Percentiles rank a stretch among this genome's conserved stretches.
phyloP scores from a whole-genome alignment of 2,329 filamentous ascomycete genomes.

The Aureobasidium vineae region DNA sequence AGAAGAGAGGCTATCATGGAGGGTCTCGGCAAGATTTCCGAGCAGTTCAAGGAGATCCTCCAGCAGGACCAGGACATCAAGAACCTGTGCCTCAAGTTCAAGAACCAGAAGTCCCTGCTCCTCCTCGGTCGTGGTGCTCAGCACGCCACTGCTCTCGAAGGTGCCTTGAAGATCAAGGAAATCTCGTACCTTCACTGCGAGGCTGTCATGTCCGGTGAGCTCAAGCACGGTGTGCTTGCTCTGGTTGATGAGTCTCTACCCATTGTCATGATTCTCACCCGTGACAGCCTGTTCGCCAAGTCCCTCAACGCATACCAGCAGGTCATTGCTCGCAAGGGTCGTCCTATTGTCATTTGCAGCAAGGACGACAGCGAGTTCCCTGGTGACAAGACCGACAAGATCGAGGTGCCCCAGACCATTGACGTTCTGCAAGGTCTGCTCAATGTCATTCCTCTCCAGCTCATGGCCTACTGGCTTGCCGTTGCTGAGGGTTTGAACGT shows the following conservation, averaged over 20 bases:
- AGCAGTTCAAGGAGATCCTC: constrained; percentile 88
- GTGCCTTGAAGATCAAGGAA: constrained; percentile 98
- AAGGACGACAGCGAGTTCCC: constrained; percentile 84
- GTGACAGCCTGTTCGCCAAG: constrained; percentile 95
- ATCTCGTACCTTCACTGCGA: constrained; percentile 99
- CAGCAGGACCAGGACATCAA: constrained; percentile 93
- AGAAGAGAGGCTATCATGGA: constrained; percentile 95
- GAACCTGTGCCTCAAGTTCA: constrained; percentile 88
- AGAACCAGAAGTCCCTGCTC: constrained; percentile 94
- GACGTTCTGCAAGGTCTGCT: constrained; percentile 94
- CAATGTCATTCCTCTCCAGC: constrained; percentile 95
- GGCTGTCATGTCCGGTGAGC: constrained; percentile 98
- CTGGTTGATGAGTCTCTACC: constrained; percentile 97
- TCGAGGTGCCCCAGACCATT: constrained; percentile 94
- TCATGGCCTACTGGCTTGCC: constrained; percentile 98
- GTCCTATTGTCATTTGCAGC: constrained; percentile 99
- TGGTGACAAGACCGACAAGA: constrained; percentile 85
- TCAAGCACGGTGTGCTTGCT: constrained; percentile 97
- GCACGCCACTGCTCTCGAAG: constrained; percentile 95
- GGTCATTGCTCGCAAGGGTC: constrained; percentile 92
- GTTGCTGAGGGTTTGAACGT: constrained; percentile 96
- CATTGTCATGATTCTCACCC: constrained; percentile 99
- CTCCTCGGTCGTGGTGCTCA: constrained; percentile 93
- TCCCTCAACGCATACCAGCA: constrained; percentile 99
- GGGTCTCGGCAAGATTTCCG: constrained; percentile 80